Base-by-base conservation (phyloP, 331 rosid species). In the Erythrophleum ivorense region DNA sequence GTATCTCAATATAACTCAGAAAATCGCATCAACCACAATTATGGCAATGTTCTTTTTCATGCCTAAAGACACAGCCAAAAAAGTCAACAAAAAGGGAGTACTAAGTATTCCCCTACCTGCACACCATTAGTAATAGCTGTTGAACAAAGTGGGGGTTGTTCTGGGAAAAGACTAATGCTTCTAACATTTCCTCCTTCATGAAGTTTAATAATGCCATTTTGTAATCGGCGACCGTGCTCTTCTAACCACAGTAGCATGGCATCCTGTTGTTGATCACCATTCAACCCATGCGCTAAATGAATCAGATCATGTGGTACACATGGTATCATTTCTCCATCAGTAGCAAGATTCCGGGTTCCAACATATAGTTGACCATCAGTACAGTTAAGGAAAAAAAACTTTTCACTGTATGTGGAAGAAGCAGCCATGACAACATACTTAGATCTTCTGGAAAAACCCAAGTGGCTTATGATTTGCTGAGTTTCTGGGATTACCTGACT, bases 181-280 rank as follows among this genome's bases (percentile, higher is more conserved):
- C 83, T 87, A 57, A 29, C 65, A 65, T 74, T 67, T 53, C 63
- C 80, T 72, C 82, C 86, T 48, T 87, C 93, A 34, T 76, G 74
- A 55, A 95, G 87, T 87, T 87, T 93, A 87, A 93, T 91, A 55
- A 82, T 73, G 63, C 98, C 94, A 83, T 77, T 78, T 66, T 93
- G 91, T 81, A 95, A 80, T 69, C 96, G 97, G 54, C 90, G 90
- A 6, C 83, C 93, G 49, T 93, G 99, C 82, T 95, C 98, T 89
- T 95, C 99, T 76, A 95, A 81, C 99, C 98, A 95, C 63, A 90
- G 86, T 74, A 95, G 89, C 98, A 89, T 84, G 57, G 91, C 97
- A 86, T 95, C 98, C 60, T 90, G 97, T 75, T 84, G 92, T 18
- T 78, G 83, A 54, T 75, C 89, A 75, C 83, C 79, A n/a, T 76